These are phyloP conservation scores for Malassezia sp. DNA, from an alignment of 1,284 basidiomycete genomes.

Conservation along the genomic window DNA sequence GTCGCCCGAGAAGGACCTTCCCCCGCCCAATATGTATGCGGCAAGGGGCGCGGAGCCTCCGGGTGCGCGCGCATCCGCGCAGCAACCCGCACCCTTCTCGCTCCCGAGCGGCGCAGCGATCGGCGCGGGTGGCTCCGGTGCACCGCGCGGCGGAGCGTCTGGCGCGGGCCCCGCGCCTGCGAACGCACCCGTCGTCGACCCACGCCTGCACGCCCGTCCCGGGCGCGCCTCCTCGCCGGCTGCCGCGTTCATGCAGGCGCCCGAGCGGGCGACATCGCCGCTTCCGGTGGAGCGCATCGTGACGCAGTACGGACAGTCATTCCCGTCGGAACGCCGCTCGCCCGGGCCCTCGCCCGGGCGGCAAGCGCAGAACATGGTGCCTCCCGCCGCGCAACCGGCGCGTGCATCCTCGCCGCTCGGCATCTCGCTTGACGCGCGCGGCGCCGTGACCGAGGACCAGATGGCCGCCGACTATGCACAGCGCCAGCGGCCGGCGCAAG, in stretches of 20 bases:
- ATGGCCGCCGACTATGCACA: conserved; percentile 56
- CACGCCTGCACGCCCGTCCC: conserved; percentile 47
- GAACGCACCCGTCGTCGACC: conserved; percentile 18
- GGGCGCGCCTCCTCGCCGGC: conserved; percentile 62
- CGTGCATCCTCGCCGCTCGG: conserved; percentile 53
- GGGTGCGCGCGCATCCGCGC: too few relatives aligned
- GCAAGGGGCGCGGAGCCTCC: too few relatives aligned
- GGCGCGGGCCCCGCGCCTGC: conserved; percentile 21
- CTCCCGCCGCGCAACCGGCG: conserved; percentile 10
- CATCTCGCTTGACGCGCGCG: conserved; percentile 64
- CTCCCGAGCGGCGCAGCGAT: not conserved
- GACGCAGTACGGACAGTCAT: conserved; percentile 65
- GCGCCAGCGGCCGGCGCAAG: conserved; percentile 8
- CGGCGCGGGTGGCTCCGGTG: too few relatives aligned
- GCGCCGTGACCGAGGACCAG: conserved; percentile 65
- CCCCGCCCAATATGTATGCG: too few relatives aligned
- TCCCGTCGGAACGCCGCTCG: conserved; percentile 65
- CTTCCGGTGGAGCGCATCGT: conserved; percentile 63
- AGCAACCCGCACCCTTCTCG: too few relatives aligned
- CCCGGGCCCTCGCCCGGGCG: not conserved
- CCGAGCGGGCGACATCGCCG: conserved; percentile 51
- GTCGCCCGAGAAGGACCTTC: too few relatives aligned
- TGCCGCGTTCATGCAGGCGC: conserved; percentile 64
- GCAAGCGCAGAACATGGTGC: too few relatives aligned
- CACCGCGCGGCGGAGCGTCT: too few relatives aligned